Percentiles rank a stretch among this genome's conserved stretches.
These are phyloP conservation scores for Pichia terricola DNA, from an alignment of 1,139 yeast species.

Conservation along the genomic window DNA sequence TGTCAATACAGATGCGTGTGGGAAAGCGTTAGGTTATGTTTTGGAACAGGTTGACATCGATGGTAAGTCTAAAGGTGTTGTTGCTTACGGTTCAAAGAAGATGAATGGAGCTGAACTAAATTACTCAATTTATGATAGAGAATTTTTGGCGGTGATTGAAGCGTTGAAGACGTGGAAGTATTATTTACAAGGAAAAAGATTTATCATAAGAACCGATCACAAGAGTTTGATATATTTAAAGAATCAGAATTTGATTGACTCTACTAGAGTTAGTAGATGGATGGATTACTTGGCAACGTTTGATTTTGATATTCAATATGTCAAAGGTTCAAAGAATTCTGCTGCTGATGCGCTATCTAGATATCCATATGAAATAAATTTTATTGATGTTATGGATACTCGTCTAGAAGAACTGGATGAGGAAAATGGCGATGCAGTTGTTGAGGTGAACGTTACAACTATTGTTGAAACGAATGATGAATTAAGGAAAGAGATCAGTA, in stretches of 20 bases:
- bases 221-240: not conserved
- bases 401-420: too few relatives aligned
- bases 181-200: not conserved
- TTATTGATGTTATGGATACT: not conserved
- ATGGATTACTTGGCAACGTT: constrained; percentile 1
- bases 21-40: constrained; percentile 1
- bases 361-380: not conserved
- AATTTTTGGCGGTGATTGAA: not conserved
- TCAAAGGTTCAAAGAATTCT: too few relatives aligned
- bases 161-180: not conserved
- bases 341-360: constrained; percentile 1
- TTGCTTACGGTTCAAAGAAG: constrained; percentile 1
- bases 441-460: too few relatives aligned
- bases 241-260: not conserved
- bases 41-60: constrained; percentile 3
- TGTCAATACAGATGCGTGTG: constrained; percentile 5
- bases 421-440: too few relatives aligned
- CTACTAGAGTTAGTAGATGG: constrained; percentile 1
- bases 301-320: constrained; percentile 1
- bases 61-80: not conserved
- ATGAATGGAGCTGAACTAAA: not conserved
- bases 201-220: not conserved
- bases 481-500: too few relatives aligned
- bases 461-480: too few relatives aligned
- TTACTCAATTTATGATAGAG: not conserved